Percentiles rank a stretch among this genome's conserved stretches.
Evolutionary conservation across 164 flowering plant genomes (phyloP).

Genomic region (Dillenia suffruticosa): DNA sequence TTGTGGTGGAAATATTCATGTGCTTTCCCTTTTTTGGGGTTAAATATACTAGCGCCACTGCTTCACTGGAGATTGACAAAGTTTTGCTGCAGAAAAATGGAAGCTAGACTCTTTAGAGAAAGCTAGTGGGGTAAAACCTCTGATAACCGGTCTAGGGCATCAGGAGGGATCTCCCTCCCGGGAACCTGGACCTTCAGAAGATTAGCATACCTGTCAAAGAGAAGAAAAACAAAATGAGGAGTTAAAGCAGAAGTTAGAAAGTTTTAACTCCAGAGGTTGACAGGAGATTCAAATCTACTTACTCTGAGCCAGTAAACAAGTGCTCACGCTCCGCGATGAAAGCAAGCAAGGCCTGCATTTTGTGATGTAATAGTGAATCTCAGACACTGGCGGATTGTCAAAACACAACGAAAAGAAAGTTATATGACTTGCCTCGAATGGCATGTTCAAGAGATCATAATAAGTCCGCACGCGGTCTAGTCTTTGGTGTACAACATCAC

Average conservation of each 20-base stretch:
- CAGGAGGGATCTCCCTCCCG: conserved; percentile 83
- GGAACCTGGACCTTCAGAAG: conserved; percentile 90
- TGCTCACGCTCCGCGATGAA: conserved; percentile 79
- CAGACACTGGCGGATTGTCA: background rate
- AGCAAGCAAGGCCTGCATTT: conserved; percentile 85
- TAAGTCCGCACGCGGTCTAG: conserved; percentile 90
- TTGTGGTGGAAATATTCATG: background rate
- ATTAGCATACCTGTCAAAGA: conserved; percentile 60
- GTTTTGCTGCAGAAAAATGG: too few relatives aligned
- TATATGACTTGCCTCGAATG: conserved; percentile 68
- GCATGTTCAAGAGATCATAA: conserved; percentile 90
- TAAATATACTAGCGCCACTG: background rate
- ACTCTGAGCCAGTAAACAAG: conserved; percentile 78
- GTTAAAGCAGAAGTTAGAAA: background rate
- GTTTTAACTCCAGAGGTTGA: background rate
- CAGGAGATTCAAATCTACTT: conserved; percentile 25
- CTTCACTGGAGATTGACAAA: too few relatives aligned
- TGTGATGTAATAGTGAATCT: background rate
- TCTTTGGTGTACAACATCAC: conserved; percentile 83
- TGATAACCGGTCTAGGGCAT: conserved; percentile 64
- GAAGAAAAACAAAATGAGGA: background rate
- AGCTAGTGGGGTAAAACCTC: conserved; percentile 54
- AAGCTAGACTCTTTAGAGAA: background rate
- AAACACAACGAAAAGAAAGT: background rate
- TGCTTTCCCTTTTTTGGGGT: too few relatives aligned